phyloP scores from a whole-genome alignment of 139 green algal species.

The Desmodesmus armatus region DNA sequence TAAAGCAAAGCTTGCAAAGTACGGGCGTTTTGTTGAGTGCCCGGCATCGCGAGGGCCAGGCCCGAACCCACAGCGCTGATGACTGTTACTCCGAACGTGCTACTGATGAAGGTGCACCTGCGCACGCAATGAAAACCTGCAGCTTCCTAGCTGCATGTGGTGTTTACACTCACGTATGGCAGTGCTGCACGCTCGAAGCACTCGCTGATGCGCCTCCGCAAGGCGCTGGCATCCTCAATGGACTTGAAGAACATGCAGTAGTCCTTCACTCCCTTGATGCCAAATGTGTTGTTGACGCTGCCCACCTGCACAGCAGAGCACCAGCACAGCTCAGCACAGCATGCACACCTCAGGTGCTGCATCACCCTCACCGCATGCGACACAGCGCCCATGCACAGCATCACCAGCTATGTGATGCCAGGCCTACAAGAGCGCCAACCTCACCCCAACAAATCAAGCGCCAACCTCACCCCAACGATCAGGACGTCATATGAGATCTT shows the following conservation, averaged over 20 bases:
- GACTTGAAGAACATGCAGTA: slow-evolving; percentile 92
- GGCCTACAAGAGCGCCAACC: no score
- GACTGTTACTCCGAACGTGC: neutral
- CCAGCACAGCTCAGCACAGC: no score
- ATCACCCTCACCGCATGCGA: no score
- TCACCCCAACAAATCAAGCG: neutral
- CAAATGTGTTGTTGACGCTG: slow-evolving; percentile 95
- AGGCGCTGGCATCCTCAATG: slow-evolving; percentile 82
- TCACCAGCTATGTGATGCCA: no score
- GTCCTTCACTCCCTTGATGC: slow-evolving; percentile 85
- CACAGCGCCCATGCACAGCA: no score
- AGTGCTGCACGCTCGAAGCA: slow-evolving; percentile 93
- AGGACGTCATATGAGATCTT: slow-evolving; percentile 89
- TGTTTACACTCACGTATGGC: slow-evolving; percentile 60
- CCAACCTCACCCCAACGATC: slow-evolving; percentile 78
- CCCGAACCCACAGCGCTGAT: slow-evolving; percentile 38
- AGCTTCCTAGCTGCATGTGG: no score
- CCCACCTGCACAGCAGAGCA: slow-evolving; percentile 57
- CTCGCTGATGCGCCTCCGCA: slow-evolving; percentile 83
- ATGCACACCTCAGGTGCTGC: no score
- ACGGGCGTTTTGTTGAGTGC: no score
- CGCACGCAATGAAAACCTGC: neutral
- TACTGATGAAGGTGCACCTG: neutral
- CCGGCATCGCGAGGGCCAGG: no score
- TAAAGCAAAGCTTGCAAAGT: no score